These are phyloP conservation scores for Knufia fluminis DNA, from an alignment of 2,329 filamentous ascomycete species.

Conservation along the genomic window DNA sequence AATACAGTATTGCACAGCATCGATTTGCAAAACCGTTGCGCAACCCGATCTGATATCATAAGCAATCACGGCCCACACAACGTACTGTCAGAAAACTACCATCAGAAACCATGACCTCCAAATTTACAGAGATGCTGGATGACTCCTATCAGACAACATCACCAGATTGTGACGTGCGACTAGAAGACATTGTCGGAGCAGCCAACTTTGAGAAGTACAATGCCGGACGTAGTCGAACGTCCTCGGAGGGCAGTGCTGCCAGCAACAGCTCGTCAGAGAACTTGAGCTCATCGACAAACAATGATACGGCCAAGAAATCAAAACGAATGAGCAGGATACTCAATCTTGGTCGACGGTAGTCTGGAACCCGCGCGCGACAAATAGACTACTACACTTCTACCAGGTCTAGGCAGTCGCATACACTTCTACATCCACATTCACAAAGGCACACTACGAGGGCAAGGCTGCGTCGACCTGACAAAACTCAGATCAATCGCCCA, in stretches of 20 bases:
- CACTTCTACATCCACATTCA: too few relatives aligned
- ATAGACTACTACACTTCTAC: background rate
- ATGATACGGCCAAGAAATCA: background rate
- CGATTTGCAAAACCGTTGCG: background rate
- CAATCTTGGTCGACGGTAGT: conserved; percentile 3
- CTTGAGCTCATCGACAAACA: conserved; percentile 18
- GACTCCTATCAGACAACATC: conserved; percentile 28
- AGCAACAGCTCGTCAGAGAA: conserved; percentile 29
- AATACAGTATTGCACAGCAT: background rate
- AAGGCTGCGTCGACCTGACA: too few relatives aligned
- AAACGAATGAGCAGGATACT: conserved; percentile 5
- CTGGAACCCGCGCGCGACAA: background rate
- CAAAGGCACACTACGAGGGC: too few relatives aligned
- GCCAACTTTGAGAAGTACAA: conserved; percentile 23
- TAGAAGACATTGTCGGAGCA: conserved; percentile 36
- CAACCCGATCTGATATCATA: background rate
- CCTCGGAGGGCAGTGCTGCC: conserved; percentile 29
- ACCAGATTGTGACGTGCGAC: conserved; percentile 33
- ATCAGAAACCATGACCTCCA: conserved; percentile 26
- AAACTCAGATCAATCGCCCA: too few relatives aligned
- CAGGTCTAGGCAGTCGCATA: too few relatives aligned
- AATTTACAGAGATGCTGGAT: conserved; percentile 37
- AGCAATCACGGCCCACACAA: background rate
- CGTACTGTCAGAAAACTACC: background rate
- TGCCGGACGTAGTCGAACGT: conserved; percentile 22